These are phyloP conservation scores for Fusarium sterilihyphosum DNA, from an alignment of 2,329 filamentous ascomycete species.

Conservation along the genomic window DNA sequence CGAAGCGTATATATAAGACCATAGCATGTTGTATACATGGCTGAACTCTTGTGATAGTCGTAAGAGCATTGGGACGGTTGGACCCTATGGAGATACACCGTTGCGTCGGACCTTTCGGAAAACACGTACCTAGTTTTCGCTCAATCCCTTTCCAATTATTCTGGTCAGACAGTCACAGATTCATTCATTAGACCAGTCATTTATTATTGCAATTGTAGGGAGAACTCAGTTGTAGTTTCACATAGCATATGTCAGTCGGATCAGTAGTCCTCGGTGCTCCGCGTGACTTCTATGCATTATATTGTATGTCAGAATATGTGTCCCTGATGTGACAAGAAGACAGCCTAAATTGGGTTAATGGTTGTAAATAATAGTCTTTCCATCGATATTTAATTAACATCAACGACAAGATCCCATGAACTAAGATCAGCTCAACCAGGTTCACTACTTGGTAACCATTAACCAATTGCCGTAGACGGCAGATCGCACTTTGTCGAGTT, in stretches of 20 bases:
- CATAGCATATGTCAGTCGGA: neutral
- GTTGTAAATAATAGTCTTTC: too few relatives aligned
- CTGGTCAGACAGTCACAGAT: accelerated
- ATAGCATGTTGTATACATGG: accelerated
- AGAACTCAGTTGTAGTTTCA: too few relatives aligned
- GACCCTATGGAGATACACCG: accelerated
- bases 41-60: neutral
- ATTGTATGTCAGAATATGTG: neutral
- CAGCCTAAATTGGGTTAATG: accelerated
- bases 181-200: accelerated
- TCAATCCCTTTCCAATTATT: neutral
- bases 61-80: neutral
- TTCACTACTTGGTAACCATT: neutral
- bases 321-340: neutral
- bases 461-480: neutral
- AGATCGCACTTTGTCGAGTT: neutral
- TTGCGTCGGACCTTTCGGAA: neutral
- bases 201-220: neutral
- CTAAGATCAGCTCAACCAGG: neutral
- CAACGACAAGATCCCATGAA: neutral
- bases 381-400: neutral
- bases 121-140: neutral
- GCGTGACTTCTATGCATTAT: accelerated
- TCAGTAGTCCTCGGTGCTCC: neutral
- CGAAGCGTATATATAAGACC: neutral